Evolutionary conservation across 306 rosid genomes (phyloP).

Genomic region (Arachis stenosperma): DNA sequence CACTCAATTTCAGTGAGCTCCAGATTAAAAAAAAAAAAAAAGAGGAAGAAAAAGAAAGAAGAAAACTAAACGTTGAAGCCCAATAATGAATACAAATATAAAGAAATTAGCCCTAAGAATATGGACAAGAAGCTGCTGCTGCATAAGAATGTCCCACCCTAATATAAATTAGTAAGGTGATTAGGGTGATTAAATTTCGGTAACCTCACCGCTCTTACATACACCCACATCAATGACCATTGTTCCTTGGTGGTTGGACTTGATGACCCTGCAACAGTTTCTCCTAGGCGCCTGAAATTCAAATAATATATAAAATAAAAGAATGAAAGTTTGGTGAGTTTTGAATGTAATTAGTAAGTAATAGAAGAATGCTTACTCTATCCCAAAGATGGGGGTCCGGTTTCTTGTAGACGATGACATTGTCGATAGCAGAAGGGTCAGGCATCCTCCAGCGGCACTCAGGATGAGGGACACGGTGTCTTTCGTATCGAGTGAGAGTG

Average conservation of each 20-base stretch:
- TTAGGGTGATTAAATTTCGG: constrained; percentile 45
- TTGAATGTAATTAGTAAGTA: not conserved
- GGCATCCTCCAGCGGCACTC: constrained; percentile 82
- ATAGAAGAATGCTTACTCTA: constrained; percentile 61
- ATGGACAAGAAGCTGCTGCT: constrained; percentile 6
- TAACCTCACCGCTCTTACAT: constrained; percentile 76
- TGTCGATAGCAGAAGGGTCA: constrained; percentile 62
- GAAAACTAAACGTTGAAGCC: constrained; percentile 5
- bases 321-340: too few relatives aligned
- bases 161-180: not conserved
- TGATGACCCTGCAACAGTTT: constrained; percentile 83
- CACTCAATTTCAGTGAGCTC: constrained; percentile 10
- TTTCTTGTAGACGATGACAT: constrained; percentile 65
- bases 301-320: not conserved
- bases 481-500: constrained; percentile 60
- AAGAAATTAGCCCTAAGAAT: constrained; percentile 46
- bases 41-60: not conserved
- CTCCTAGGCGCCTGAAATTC: constrained; percentile 81
- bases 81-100: constrained; percentile 38
- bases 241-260: constrained; percentile 60
- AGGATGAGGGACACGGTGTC: constrained; percentile 68
- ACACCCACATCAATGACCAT: constrained; percentile 75
- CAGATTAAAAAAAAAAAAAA: constrained; percentile 32
- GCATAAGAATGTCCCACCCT: constrained; percentile 23
- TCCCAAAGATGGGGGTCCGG: constrained; percentile 86